A percentile compares a stretch with the other conserved stretches of the same genome.
phyloP scores from a whole-genome alignment of 495 filamentous ascomycete species.

The Trichoderma asperelloides region DNA sequence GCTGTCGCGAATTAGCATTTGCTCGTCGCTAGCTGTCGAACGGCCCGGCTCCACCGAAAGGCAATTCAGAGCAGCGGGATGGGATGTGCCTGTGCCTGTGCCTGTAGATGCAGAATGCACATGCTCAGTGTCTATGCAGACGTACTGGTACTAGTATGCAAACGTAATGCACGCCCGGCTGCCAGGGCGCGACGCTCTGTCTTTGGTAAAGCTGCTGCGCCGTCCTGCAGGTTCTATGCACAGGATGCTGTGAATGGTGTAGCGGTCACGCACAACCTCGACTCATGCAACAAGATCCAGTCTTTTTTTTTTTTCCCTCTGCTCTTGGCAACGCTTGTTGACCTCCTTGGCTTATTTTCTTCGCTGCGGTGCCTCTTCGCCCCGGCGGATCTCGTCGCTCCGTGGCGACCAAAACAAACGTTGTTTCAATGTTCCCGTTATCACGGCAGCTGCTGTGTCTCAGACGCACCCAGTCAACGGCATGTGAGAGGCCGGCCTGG shows the following conservation, averaged over 20 bases:
- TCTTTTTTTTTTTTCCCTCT: neutral
- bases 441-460: neutral
- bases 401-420: neutral
- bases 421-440: neutral
- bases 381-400: neutral
- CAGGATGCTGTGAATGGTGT: constrained; percentile 4
- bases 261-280: neutral
- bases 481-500: neutral
- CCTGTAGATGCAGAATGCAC: neutral
- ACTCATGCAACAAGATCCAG: neutral
- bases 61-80: neutral
- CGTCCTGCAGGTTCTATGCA: neutral
- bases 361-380: neutral
- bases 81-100: neutral
- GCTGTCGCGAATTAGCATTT: neutral
- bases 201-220: neutral
- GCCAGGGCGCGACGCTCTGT: neutral
- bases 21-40: neutral
- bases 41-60: neutral
- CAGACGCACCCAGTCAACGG: neutral
- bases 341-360: neutral
- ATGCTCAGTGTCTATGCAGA: neutral
- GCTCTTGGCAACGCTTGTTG: neutral
- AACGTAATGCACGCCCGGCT: neutral
- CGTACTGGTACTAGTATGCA: neutral